Conservation (phyloP, 352 stramenopile genomes). For the Pythium sp. region DNA sequence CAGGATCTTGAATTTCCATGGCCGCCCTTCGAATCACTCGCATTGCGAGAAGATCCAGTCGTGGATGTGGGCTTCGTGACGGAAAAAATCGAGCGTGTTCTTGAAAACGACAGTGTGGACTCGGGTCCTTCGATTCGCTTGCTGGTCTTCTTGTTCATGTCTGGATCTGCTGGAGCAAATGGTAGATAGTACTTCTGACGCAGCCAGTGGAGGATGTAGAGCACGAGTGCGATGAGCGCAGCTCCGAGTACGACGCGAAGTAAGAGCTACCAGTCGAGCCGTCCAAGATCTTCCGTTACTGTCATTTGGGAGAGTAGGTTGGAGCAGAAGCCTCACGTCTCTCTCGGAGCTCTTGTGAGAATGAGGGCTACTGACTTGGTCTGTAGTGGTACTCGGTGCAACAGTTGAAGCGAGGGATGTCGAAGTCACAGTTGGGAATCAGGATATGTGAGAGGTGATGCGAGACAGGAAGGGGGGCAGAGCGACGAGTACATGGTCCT, state of each 20-base stretch:
- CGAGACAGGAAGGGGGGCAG: no score
- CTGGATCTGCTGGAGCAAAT: background rate
- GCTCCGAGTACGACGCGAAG: background rate
- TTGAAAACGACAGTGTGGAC: constrained; percentile 8
- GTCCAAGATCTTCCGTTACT: background rate
- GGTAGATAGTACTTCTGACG: background rate
- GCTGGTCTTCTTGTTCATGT: background rate
- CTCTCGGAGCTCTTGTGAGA: background rate
- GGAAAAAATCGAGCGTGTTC: constrained; percentile 8
- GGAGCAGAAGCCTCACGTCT: background rate
- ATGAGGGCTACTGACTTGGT: background rate
- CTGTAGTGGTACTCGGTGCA: background rate
- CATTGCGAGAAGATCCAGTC: constrained; percentile 7
- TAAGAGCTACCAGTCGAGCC: background rate
- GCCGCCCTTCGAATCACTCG: background rate
- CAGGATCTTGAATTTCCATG: constrained; percentile 1
- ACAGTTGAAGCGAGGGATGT: background rate
- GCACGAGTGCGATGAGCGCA: background rate
- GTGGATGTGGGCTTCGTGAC: background rate
- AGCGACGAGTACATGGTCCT: background rate
- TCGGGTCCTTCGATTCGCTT: background rate
- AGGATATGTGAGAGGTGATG: no score
- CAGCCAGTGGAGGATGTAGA: background rate
- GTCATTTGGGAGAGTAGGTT: background rate
- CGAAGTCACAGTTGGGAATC: background rate